phyloP scores from a whole-genome alignment of 2,329 filamentous ascomycete species.

The Fusarium verticillioides region DNA sequence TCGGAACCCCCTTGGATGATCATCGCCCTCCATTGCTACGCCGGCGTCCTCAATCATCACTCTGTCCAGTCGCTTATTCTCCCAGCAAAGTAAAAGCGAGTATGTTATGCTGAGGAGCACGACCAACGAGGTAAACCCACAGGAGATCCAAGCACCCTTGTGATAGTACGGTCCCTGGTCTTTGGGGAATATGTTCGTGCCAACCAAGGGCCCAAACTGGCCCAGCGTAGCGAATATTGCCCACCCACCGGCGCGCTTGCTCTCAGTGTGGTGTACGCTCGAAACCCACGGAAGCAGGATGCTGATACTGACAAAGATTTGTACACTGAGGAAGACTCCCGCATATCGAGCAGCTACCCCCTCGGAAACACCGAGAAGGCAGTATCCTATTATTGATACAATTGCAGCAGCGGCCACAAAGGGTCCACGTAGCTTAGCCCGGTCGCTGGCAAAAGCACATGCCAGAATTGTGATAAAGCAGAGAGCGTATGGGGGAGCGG shows the following conservation, averaged over 20 bases:
- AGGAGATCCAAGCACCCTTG: not conserved
- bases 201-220: not conserved
- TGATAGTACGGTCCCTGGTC: not conserved
- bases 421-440: not conserved
- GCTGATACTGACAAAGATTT: not conserved
- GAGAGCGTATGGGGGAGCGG: not conserved
- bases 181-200: not conserved
- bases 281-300: not conserved
- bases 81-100: not conserved
- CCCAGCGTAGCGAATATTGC: not conserved
- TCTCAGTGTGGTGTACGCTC: not conserved
- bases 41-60: not conserved
- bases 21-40: not conserved
- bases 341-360: not conserved
- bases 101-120: not conserved
- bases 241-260: not conserved
- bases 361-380: not conserved
- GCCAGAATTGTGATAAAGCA: not conserved
- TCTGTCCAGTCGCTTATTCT: not conserved
- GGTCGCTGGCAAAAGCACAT: not conserved
- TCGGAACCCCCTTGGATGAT: not conserved
- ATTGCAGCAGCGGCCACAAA: not conserved
- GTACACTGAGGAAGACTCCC: not conserved
- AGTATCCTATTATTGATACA: not conserved
- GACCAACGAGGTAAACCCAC: not conserved